These are phyloP conservation scores for Trametes cinnabarina DNA, from an alignment of 768 basidiomycete genomes.

Conservation along the genomic window DNA sequence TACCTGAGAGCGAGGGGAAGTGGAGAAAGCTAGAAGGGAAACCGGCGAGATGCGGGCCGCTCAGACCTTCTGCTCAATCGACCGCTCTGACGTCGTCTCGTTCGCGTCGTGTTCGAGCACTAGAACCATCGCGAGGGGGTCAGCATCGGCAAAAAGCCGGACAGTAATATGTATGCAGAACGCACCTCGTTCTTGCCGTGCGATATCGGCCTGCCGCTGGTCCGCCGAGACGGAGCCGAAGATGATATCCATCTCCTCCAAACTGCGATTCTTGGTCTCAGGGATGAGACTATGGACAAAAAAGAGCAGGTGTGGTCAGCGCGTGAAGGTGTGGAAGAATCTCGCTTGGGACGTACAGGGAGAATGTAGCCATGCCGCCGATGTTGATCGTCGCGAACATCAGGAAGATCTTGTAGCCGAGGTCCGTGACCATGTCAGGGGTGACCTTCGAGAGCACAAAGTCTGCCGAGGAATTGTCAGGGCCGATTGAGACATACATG, in stretches of 20 bases:
- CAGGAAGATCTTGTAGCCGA: slow-evolving; percentile 75
- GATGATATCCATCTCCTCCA: slow-evolving; percentile 57
- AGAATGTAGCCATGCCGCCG: slow-evolving; percentile 64
- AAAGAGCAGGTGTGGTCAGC: slow-evolving; percentile 39
- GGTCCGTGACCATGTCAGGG: slow-evolving; percentile 54
- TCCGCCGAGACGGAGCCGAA: slow-evolving; percentile 59
- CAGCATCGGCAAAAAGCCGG: slow-evolving; percentile 3
- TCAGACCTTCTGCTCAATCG: slow-evolving; percentile 20
- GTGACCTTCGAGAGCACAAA: slow-evolving; percentile 74
- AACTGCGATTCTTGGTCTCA: slow-evolving; percentile 40
- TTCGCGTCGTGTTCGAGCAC: slow-evolving; percentile 21
- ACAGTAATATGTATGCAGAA: not conserved
- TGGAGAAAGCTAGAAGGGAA: not conserved
- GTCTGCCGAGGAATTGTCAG: slow-evolving; percentile 38
- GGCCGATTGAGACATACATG: not conserved
- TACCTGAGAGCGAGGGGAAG: not conserved
- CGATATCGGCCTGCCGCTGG: slow-evolving; percentile 52
- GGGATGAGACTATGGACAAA: slow-evolving; percentile 33
- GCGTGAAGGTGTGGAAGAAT: slow-evolving; percentile 28
- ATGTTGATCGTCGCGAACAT: slow-evolving; percentile 77
- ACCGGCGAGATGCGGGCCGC: not conserved
- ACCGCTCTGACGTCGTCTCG: slow-evolving; percentile 24
- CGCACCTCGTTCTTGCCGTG: slow-evolving; percentile 40
- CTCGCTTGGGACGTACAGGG: slow-evolving; percentile 45
- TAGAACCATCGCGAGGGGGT: not conserved